Percentiles rank a stretch among this genome's conserved stretches.
These are phyloP conservation scores for Rubus parviflorus DNA, from an alignment of 306 rosid genomes.

Conservation along the genomic window DNA sequence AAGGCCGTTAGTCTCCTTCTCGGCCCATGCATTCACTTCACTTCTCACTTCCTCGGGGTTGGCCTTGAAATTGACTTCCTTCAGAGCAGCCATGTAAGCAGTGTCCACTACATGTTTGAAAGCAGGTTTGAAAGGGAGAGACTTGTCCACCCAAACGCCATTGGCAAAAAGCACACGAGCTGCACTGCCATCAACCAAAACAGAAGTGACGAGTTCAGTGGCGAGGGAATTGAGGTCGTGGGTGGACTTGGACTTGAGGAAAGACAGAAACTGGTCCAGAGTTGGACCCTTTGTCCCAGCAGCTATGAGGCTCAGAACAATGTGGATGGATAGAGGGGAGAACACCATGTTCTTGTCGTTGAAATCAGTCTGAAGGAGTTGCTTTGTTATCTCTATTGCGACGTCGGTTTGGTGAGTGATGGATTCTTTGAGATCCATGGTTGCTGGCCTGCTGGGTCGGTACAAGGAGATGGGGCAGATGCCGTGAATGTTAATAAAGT, in stretches of 20 bases:
- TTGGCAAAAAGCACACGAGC: neutral
- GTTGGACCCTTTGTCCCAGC: slow-evolving; percentile 11
- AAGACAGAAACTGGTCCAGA: neutral
- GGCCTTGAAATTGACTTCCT: neutral
- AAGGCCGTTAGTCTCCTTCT: slow-evolving; percentile 14
- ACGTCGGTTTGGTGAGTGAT: neutral
- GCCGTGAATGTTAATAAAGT: too few relatives aligned
- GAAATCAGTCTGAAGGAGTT: neutral
- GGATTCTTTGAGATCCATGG: neutral
- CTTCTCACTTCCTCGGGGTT: neutral
- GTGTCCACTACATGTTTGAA: neutral
- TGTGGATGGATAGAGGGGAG: slow-evolving; percentile 11
- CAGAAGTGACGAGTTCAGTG: neutral
- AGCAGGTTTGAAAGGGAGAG: neutral
- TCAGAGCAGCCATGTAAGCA: neutral
- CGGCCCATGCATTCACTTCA: slow-evolving; percentile 14
- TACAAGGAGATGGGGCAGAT: too few relatives aligned
- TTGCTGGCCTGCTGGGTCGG: neutral
- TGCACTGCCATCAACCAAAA: neutral
- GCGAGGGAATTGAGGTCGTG: neutral
- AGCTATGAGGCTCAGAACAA: slow-evolving; percentile 6
- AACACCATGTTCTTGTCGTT: neutral
- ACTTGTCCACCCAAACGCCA: neutral
- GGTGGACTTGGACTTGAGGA: neutral
- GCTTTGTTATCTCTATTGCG: neutral